Base-by-base conservation (phyloP, 2,329 filamentous ascomycete species). In the Microascus cirrosus region DNA sequence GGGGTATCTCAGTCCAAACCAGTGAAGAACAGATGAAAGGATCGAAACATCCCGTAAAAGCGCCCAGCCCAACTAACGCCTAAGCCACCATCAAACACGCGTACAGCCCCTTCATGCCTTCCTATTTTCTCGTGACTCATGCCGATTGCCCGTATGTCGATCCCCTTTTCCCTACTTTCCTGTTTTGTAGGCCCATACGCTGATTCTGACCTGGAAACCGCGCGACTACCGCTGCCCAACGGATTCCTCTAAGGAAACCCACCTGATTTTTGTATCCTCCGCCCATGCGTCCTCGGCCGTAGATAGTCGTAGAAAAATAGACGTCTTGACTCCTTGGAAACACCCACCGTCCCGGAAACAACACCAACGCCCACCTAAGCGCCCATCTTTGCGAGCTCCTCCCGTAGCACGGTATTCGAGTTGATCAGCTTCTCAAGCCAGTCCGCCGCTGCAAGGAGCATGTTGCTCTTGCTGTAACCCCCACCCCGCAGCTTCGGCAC, bases 391-490 rank as follows among this genome's bases (percentile, higher is more conserved):
- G 73, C 72, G 53, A 86, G 68, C 68, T 81, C 79, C n/a, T 68
- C 69, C 59, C 74, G 74, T 57, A 90, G 69, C 28, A 74, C 68
- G 58, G 84, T 74, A 66, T 95, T 95, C 4, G 85, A 89, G 45
- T 78, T 73, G 13, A 90, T 70, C 22, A 95, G 68, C 18, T 86
- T 81, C 61, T 92, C 83, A n/a, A 95, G 73, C 78, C 87, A 95
- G 62, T 89, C 85, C 15, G 84, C 87, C 2, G 89, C 82, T 71
- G 91, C 86, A 20, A 81, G 79, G 45, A 96, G 77, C 69, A 90
- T 86, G 8, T 83, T 85, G 67, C 88, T 92, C 74, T 95, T 95
- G 73, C 89, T 94, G 63, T 91, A 85, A 1, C 87, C 87, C 10
- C 87, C 87, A 28, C 82, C 84, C 58, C 80, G 81, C 12, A 95